Base-by-base conservation (phyloP, 2,329 filamentous ascomycete species). In the Grosmannia penicillata region DNA sequence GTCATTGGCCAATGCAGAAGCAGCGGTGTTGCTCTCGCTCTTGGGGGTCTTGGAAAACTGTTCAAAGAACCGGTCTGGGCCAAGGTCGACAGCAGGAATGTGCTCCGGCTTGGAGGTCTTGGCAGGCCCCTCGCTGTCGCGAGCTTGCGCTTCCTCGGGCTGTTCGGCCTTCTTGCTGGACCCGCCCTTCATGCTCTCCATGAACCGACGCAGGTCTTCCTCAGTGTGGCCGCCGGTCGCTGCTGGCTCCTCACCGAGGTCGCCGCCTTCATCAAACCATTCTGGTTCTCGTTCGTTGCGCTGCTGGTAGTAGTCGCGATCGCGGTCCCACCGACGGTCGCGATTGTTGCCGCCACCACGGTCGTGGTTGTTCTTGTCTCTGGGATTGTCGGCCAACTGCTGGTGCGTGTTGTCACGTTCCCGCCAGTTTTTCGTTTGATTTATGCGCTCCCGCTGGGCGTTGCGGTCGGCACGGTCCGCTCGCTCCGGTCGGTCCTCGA, bases 161-260 rank as follows among this genome's bases (percentile, higher is more conserved):
- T 60, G 58, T 39, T 59, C 53, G 47, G 66, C 54, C 34, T 60
- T 13, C 34, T 53, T 54, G 27, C 48, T 47, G 43, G 43, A 32
- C 51, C 67, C 73, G 44, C 73, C 77, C 57, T 82, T 89, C 85
- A 93, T 93, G 46, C 70, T 72, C 49, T 93, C 84, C 68, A 94
- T 94, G 76, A 89, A 95, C 48, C 83, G 83, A 60, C 93, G 80
- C 56, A 95, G 93, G 48, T 95, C 87, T 52, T 93, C 86, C 51
- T 84, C 79, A 1, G 86, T 94, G 49, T 84, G 82, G 6, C 69
- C 72, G 49, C 80, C 74, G 26, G 4, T 31, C 28, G 19, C 28
- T 36, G 18, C 36, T 14, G 23, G 30, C 22, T 6, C 30, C 26
- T 8, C 36, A 13, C n/a, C 30, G n/a, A 37, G 28, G 3, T 21